Conservation (phyloP, 768 basidiomycete genomes). For the Boletus bicolor region DNA sequence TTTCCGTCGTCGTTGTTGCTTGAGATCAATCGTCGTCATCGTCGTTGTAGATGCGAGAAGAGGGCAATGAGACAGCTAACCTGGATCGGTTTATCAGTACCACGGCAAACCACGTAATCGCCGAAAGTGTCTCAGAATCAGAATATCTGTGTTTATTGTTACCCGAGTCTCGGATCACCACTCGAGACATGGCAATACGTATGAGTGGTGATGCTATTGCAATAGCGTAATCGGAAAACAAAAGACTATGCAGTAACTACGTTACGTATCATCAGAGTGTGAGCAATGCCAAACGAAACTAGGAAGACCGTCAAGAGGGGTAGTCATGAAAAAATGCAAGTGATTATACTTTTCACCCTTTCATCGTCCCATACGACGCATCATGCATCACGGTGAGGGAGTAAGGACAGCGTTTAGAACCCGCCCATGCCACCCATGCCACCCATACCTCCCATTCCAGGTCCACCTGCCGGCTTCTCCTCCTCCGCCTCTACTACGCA, state of each 20-base stretch:
- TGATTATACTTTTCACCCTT: slow-evolving; percentile 5
- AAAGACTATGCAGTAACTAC: background rate
- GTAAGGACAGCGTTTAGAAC: slow-evolving; percentile 31
- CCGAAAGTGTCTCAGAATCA: background rate
- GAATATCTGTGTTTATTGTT: background rate
- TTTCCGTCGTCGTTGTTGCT: slow-evolving; percentile 48
- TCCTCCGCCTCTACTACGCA: slow-evolving; percentile 92
- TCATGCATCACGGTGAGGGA: background rate
- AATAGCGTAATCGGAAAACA: background rate
- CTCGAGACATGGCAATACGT: too few relatives aligned
- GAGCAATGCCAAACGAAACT: background rate
- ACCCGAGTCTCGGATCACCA: background rate
- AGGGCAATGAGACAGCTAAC: background rate
- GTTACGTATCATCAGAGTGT: background rate
- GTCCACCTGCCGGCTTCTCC: slow-evolving; percentile 54
- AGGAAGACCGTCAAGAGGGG: too few relatives aligned
- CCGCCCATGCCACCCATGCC: slow-evolving; percentile 58
- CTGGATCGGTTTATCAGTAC: background rate
- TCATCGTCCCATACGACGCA: background rate
- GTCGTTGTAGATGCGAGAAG: background rate
- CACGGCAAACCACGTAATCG: background rate
- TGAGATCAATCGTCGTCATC: slow-evolving; percentile 29
- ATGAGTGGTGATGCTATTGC: background rate
- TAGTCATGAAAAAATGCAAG: slow-evolving; percentile 5
- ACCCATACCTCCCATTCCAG: slow-evolving; percentile 62